Percentiles rank a stretch among this genome's conserved stretches.
phyloP scores from a whole-genome alignment of 306 rosid species.

The Cicer arietinum region DNA sequence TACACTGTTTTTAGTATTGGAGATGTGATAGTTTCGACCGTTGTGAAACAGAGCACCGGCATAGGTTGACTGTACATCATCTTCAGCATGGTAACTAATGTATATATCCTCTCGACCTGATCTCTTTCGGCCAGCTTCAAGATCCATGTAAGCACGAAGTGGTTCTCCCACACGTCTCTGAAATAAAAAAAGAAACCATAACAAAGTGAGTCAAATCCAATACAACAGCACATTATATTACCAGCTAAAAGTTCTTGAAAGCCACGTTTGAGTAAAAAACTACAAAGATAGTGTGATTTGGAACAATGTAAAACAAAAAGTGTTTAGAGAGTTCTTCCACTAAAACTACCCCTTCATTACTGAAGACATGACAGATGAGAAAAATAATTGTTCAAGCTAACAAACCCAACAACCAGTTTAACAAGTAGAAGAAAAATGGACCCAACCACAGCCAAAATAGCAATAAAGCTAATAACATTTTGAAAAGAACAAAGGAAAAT shows the following conservation, averaged over 20 bases:
- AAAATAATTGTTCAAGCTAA: constrained; percentile 1
- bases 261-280: not conserved
- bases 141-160: constrained; percentile 87
- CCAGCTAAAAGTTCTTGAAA: constrained; percentile 23
- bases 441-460: constrained; percentile 24
- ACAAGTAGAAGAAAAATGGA: constrained; percentile 18
- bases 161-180: constrained; percentile 82
- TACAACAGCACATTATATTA: not conserved
- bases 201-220: constrained; percentile 36
- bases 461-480: not conserved
- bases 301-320: not conserved
- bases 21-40: constrained; percentile 73
- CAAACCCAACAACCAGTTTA: not conserved
- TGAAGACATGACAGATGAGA: constrained; percentile 6
- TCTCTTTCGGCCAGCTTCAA: constrained; percentile 80
- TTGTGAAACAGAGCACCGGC: constrained; percentile 93
- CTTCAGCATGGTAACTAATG: constrained; percentile 84
- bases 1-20: constrained; percentile 67
- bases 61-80: constrained; percentile 89
- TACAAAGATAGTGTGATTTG: constrained; percentile 23
- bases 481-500: not conserved
- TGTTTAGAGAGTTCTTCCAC: constrained; percentile 7
- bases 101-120: constrained; percentile 85
- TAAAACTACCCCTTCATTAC: constrained; percentile 1
- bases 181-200: constrained; percentile 34